phyloP scores from a whole-genome alignment of 345 rosid species.

The Mercurialis annua region DNA sequence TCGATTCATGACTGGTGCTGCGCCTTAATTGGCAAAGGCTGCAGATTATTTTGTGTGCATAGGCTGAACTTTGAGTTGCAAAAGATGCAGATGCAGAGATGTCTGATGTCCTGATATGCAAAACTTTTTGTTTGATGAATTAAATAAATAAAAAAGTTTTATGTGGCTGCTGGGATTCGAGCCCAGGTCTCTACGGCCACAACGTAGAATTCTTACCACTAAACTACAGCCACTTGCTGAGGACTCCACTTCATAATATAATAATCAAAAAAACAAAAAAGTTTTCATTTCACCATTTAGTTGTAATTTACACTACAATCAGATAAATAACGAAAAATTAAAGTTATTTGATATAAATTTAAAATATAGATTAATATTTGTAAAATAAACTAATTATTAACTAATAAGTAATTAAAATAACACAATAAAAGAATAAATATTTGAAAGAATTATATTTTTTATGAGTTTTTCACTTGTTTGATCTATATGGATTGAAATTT shows the following conservation, averaged over 20 bases:
- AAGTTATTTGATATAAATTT: too few species aligned
- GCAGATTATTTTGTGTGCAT: too few species aligned
- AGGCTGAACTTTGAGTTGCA: slow-evolving; percentile 34
- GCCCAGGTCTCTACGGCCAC: slow-evolving; percentile 94
- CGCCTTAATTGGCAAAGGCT: slow-evolving; percentile 27
- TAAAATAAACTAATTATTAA: too few species aligned
- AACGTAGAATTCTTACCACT: slow-evolving; percentile 82
- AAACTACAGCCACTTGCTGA: slow-evolving; percentile 61
- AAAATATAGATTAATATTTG: too few species aligned
- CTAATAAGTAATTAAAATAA: too few species aligned
- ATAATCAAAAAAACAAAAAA: background rate
- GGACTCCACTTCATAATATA: background rate
- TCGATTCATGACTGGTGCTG: slow-evolving; percentile 51
- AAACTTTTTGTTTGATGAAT: background rate
- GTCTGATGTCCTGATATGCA: background rate
- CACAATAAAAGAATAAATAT: too few species aligned
- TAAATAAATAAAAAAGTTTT: background rate
- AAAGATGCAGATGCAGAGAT: background rate
- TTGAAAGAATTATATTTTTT: too few species aligned
- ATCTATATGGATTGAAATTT: too few species aligned
- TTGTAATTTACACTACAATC: too few species aligned
- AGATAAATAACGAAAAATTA: too few species aligned
- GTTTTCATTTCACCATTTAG: too few species aligned
- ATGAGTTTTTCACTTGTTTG: too few species aligned
- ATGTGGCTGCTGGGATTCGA: slow-evolving; percentile 92